Base-by-base conservation (phyloP, 2,329 filamentous ascomycete genomes). In the Blastomyces percursus region DNA sequence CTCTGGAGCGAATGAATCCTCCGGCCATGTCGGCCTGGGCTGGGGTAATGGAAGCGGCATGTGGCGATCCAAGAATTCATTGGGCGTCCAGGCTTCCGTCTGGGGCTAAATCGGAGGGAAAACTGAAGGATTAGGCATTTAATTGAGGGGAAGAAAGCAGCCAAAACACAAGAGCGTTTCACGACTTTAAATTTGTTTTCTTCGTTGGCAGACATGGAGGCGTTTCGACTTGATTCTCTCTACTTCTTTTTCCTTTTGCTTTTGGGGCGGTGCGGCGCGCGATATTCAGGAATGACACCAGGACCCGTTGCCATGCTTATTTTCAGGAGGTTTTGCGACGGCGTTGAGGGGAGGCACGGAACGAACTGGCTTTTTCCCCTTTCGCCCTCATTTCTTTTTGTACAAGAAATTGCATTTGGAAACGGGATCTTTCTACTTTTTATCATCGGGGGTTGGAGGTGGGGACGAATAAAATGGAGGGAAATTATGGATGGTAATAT, bases 21-120 rank as follows among this genome's bases (percentile, higher is more conserved):
- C 77, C 16, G 71, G 69, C 60, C 71, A 73, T 50, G 75, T 78
- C 50, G 74, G 76, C 38, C 81, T 87, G 21, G 84, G 86, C 64
- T 96, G 92, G 92, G 86, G 89, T 62, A 87, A 86, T 72, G 88
- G 89, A 67, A 87, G 86, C 67, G 88, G 86, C 48, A 90, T 93
- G 55, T 96, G 92, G 92, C 89, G 91, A 64, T 87, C 86, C 71
- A 90, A 89, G 71, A 89, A 86, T 67, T 85, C 86, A 59, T 85
- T 95, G 65, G 90, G 91, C 67, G 89, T 92, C 65, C 91, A 95
- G 74, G 91, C 92, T 67, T 95, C 91, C 67, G 93, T 96, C 69
- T 97, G 92, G 92, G 92, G 92, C 69, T 96, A 86, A 54, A 32
- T 16, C 32, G 11, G 32, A 35, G 32, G 9, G 32, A 24, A 58